Evolutionary conservation across 192 early-diverging fungal genomes (phyloP).

Genomic region (Mortierella claussenii): DNA sequence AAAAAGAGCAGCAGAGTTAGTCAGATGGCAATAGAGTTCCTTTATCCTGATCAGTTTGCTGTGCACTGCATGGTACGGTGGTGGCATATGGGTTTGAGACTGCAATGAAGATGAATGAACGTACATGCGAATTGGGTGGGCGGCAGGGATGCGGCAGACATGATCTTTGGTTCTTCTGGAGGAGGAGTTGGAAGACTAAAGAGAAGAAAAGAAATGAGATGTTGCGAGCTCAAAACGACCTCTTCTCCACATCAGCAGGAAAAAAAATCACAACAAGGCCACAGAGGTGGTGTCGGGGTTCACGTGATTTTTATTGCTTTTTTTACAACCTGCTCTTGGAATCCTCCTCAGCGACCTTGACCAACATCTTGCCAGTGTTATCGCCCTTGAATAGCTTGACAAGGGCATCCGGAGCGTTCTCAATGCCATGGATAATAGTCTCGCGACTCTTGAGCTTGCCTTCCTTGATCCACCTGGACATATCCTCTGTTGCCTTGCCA

Average conservation of each 20-base stretch:
- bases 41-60: neutral
- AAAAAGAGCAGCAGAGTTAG: slow-evolving; percentile 9
- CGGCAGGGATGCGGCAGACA: slow-evolving; percentile 55
- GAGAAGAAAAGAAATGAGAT: slow-evolving; percentile 19
- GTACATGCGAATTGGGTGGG: slow-evolving; percentile 68
- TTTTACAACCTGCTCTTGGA: slow-evolving; percentile 47
- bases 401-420: slow-evolving; percentile 61
- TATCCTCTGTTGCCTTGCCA: slow-evolving; percentile 51
- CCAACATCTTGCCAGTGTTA: slow-evolving; percentile 65
- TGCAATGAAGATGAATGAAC: slow-evolving; percentile 16
- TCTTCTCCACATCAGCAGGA: slow-evolving; percentile 4
- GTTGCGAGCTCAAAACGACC: neutral
- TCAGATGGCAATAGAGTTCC: slow-evolving; percentile 5
- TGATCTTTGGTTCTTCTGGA: slow-evolving; percentile 28
- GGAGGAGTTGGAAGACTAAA: slow-evolving; percentile 22
- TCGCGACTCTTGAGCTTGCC: slow-evolving; percentile 57
- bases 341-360: slow-evolving; percentile 55
- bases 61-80: no score
- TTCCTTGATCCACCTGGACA: slow-evolving; percentile 59
- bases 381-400: slow-evolving; percentile 60
- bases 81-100: no score
- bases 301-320: slow-evolving; percentile 15
- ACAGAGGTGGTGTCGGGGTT: neutral
- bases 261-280: slow-evolving; percentile 8
- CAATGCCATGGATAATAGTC: slow-evolving; percentile 58